These are phyloP conservation scores for Tetrapisispora pingtungensis DNA, from an alignment of 805 yeast species.

Conservation along the genomic window DNA sequence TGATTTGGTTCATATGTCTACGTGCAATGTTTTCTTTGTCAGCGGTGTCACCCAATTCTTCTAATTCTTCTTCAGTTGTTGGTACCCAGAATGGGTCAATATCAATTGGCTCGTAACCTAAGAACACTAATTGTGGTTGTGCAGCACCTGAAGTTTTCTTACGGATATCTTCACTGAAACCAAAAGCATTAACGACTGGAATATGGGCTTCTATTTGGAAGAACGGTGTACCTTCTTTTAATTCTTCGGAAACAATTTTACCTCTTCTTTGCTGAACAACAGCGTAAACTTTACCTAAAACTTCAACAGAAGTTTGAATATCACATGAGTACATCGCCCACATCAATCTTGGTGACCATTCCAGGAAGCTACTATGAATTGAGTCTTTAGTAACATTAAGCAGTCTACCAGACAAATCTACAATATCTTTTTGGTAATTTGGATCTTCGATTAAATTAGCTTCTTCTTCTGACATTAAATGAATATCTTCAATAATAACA, in stretches of 20 bases:
- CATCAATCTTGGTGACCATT: slow-evolving; percentile 82
- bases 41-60: slow-evolving; percentile 84
- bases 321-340: slow-evolving; percentile 92
- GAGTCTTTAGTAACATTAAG: slow-evolving; percentile 64
- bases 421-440: slow-evolving; percentile 25
- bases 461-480: slow-evolving; percentile 25
- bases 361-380: slow-evolving; percentile 59
- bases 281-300: slow-evolving; percentile 87
- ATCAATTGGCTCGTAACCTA: slow-evolving; percentile 79
- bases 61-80: slow-evolving; percentile 90
- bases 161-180: slow-evolving; percentile 89
- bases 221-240: slow-evolving; percentile 97
- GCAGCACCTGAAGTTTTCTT: slow-evolving; percentile 95
- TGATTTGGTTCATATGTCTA: slow-evolving; percentile 68
- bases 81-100: slow-evolving; percentile 99
- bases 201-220: slow-evolving; percentile 75
- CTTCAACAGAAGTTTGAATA: slow-evolving; percentile 91
- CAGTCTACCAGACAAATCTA: slow-evolving; percentile 58
- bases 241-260: slow-evolving; percentile 74
- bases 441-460: slow-evolving; percentile 14
- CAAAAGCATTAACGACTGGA: slow-evolving; percentile 95
- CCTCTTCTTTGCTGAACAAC: slow-evolving; percentile 89
- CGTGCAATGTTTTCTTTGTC: slow-evolving; percentile 89
- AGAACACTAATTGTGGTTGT: slow-evolving; percentile 84
- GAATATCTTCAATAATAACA: slow-evolving; percentile 38